Base-by-base conservation (phyloP, 2,329 filamentous ascomycete species). In the Paraconiothyrium sp. region DNA sequence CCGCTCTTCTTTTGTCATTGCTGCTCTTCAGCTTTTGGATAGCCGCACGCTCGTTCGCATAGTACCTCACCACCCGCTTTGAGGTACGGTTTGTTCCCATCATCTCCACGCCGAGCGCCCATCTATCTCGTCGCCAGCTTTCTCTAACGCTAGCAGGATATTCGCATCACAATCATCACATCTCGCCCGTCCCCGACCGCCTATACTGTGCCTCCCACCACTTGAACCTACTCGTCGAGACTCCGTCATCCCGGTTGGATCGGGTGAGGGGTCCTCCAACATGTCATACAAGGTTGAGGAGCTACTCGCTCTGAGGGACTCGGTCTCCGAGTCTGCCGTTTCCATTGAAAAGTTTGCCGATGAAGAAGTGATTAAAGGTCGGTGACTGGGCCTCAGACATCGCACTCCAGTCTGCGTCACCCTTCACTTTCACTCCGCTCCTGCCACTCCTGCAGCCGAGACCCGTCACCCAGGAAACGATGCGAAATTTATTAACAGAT, bases 231-330 rank as follows among this genome's bases (percentile, higher is more conserved):
- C 49, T 41, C 54, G 55, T 39, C 50, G 22, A 58, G 37, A 41
- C 44, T 63, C 56, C 51, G 49, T 64, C 59, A 57, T 59, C 60
- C 56, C 54, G 58, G 34, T 59, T 54, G 35, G 51, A 32, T 57
- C 54, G 49, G 48, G 63, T 58, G 58, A 61, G 63, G 46, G 44
- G 57, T 35, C 54, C 52, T 30, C 60, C 35, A 57, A 51, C 44
- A 77, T 78, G 75, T 75, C 76, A 63, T 80, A 80, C 68, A 79
- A 76, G 58, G 77, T 79, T 10, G 78, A 79, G 58, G 78, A 81
- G 67, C 69, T 81, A 10, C 73, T 81, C 39, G 78, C 78, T 48
- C 69, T 81, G 39, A 70, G 79, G 48, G 76, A 78, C 60, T 80
- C 78, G 1, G 77, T 78, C 2, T 79, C 78, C 9, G 79, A 80